Conservation (phyloP, 2,329 filamentous ascomycete genomes). For the Zasmidium citrigriseum region DNA sequence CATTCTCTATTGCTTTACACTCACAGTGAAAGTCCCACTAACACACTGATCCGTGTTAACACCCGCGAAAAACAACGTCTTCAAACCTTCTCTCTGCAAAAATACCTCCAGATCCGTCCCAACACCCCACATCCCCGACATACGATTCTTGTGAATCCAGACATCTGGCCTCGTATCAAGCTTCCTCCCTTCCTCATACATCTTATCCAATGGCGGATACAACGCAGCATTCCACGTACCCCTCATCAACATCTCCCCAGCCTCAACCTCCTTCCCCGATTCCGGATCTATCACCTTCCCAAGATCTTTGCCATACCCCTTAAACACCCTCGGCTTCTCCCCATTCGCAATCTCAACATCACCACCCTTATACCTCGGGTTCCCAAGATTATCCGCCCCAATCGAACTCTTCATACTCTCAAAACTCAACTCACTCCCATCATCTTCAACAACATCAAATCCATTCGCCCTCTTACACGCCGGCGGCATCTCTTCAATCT, state of each 20-base stretch:
- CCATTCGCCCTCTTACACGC: slow-evolving; percentile 52
- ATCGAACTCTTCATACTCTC: slow-evolving; percentile 14
- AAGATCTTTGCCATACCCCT: slow-evolving; percentile 34
- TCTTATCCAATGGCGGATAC: slow-evolving; percentile 47
- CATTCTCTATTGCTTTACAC: too few species aligned
- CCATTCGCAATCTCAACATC: slow-evolving; percentile 19
- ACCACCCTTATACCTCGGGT: slow-evolving; percentile 11
- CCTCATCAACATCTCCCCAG: slow-evolving; percentile 52
- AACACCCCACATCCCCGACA: slow-evolving; percentile 58
- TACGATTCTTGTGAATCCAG: slow-evolving; percentile 58
- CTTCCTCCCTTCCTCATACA: slow-evolving; percentile 36
- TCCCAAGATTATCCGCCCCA: slow-evolving; percentile 29
- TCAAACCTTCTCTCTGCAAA: slow-evolving; percentile 44
- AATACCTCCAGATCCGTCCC: slow-evolving; percentile 46
- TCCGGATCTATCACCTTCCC: slow-evolving; percentile 30
- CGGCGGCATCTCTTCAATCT: slow-evolving; percentile 54
- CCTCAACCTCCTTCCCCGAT: slow-evolving; percentile 46
- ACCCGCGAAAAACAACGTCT: slow-evolving; percentile 58
- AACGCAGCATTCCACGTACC: slow-evolving; percentile 60
- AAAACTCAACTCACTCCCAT: slow-evolving; percentile 20
- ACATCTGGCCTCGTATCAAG: slow-evolving; percentile 44
- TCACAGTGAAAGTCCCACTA: slow-evolving; percentile 55
- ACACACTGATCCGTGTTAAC: slow-evolving; percentile 66
- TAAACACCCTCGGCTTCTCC: slow-evolving; percentile 30
- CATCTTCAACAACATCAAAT: slow-evolving; percentile 31